Conservation (phyloP, 129 eudicot species). For the Helianthus tuberosus region DNA sequence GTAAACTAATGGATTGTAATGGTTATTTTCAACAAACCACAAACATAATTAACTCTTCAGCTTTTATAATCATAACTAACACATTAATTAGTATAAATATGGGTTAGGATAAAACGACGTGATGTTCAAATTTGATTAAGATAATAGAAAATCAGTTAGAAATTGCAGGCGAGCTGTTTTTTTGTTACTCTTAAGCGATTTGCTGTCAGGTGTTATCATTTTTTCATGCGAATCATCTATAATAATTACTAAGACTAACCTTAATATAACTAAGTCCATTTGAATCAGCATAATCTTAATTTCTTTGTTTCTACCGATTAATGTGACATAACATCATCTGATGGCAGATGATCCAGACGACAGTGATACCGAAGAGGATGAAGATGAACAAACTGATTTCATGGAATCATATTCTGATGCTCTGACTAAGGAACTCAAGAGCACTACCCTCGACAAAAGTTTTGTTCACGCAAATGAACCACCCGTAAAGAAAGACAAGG, state of each 20-base stretch:
- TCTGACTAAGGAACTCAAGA: constrained; percentile 68
- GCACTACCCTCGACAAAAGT: constrained; percentile 66
- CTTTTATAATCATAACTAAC: not conserved
- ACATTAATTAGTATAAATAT: not conserved
- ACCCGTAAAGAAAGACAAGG: constrained; percentile 61
- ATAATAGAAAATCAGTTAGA: too few relatives aligned
- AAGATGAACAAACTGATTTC: constrained; percentile 56
- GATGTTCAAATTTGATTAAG: too few relatives aligned
- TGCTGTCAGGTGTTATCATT: not conserved
- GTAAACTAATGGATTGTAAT: too few relatives aligned
- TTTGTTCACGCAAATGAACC: constrained; percentile 75
- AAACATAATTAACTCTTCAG: too few relatives aligned
- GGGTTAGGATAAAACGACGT: too few relatives aligned
- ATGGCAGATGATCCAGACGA: constrained; percentile 73
- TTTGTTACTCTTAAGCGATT: not conserved
- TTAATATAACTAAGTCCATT: not conserved
- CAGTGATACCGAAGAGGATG: constrained; percentile 48
- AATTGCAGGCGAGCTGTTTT: too few relatives aligned
- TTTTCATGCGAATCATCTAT: not conserved
- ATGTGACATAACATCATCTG: constrained; percentile 12
- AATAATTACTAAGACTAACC: not conserved
- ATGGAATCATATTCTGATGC: constrained; percentile 75
- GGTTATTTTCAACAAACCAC: too few relatives aligned
- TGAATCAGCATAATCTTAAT: not conserved
- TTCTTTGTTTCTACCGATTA: not conserved